Conservation (phyloP, 176 grass and related monocot species). For the Pontederia crassipes region DNA sequence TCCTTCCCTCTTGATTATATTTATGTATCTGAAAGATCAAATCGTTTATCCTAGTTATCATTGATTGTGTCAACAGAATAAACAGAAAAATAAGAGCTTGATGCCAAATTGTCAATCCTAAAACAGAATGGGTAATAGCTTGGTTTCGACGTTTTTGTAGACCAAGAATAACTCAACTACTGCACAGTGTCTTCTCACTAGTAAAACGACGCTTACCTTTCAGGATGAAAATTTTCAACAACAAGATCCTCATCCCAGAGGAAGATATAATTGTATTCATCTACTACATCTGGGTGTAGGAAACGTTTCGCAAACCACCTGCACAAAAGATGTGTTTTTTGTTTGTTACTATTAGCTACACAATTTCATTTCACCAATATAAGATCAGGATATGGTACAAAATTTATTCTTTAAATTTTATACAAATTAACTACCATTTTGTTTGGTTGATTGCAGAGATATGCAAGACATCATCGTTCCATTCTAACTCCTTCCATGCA, state of each 20-base stretch:
- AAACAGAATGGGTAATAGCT: too few relatives aligned
- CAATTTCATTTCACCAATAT: neutral
- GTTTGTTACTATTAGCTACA: neutral
- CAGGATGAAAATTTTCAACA: conserved; percentile 55
- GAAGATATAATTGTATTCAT: conserved; percentile 69
- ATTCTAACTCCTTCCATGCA: conserved; percentile 48
- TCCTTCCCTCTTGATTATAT: conserved; percentile 35
- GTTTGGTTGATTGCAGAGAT: conserved; percentile 60
- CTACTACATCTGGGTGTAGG: conserved; percentile 67
- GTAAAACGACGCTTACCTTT: conserved; percentile 17
- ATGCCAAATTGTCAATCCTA: too few relatives aligned
- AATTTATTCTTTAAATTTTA: neutral
- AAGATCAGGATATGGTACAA: conserved; percentile 9
- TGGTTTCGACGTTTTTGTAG: too few relatives aligned
- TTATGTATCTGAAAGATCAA: conserved; percentile 30
- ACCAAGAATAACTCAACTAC: too few relatives aligned
- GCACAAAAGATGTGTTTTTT: neutral
- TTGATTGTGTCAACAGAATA: too few relatives aligned
- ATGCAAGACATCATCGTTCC: conserved; percentile 44
- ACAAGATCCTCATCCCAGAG: conserved; percentile 87
- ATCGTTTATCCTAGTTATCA: too few relatives aligned
- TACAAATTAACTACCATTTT: conserved; percentile 42
- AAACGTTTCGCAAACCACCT: conserved; percentile 89
- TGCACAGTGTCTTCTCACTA: neutral
- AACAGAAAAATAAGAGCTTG: too few relatives aligned